A percentile compares a stretch with the other conserved stretches of the same genome.
These are phyloP conservation scores for Cladosporium sp. DNA, from an alignment of 2,329 filamentous ascomycete genomes.

Conservation along the genomic window DNA sequence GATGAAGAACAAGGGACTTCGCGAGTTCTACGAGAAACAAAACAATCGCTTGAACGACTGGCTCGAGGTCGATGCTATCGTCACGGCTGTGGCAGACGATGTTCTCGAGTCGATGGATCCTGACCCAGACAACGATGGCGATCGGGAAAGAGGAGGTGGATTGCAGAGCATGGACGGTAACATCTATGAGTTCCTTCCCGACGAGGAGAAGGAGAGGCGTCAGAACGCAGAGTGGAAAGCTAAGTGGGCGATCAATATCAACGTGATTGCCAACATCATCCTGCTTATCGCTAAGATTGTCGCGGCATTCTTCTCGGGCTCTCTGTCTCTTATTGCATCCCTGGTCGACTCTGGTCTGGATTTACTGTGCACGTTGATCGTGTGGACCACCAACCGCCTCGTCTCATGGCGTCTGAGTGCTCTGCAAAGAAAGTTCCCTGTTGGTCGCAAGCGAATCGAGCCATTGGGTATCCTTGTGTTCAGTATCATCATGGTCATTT, in stretches of 20 bases:
- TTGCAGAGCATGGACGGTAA: constrained; percentile 51
- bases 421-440: constrained; percentile 57
- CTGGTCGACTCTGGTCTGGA: constrained; percentile 63
- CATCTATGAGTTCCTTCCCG: constrained; percentile 57
- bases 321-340: constrained; percentile 62
- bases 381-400: constrained; percentile 60
- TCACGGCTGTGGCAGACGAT: constrained; percentile 57
- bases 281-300: constrained; percentile 57
- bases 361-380: constrained; percentile 60
- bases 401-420: constrained; percentile 57
- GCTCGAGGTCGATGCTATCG: constrained; percentile 60
- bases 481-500: constrained; percentile 63
- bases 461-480: constrained; percentile 64
- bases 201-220: constrained; percentile 54
- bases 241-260: constrained; percentile 61
- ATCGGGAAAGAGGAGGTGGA: constrained; percentile 54
- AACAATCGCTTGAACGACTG: constrained; percentile 58
- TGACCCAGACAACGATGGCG: constrained; percentile 57
- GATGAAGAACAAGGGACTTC: constrained; percentile 55
- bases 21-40: constrained; percentile 56
- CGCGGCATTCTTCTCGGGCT: constrained; percentile 57
- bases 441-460: constrained; percentile 58
- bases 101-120: constrained; percentile 62
- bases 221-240: constrained; percentile 50
- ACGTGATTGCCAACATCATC: constrained; percentile 60